Conservation (phyloP, 2,329 filamentous ascomycete species). For the Fusarium begoniae region DNA sequence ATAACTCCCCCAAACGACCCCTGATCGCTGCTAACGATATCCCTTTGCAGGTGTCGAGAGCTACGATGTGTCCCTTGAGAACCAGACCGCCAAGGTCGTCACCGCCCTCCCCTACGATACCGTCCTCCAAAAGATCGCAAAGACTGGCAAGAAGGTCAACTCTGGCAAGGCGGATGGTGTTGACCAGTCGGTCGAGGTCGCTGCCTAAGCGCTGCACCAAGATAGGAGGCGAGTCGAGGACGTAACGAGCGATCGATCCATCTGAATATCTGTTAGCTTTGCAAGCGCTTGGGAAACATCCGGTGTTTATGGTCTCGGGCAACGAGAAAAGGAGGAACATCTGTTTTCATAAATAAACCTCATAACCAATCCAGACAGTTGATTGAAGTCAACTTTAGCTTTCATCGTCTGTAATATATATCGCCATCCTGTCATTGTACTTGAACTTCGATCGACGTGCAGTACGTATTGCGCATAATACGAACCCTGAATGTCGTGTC, state of each 20-base stretch:
- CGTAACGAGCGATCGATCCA: conserved; percentile 1
- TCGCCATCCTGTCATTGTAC: neutral
- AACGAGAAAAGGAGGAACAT: conserved; percentile 24
- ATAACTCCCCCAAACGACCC: neutral
- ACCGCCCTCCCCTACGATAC: conserved; percentile 79
- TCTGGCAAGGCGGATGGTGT: conserved; percentile 76
- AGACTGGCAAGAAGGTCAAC: conserved; percentile 94
- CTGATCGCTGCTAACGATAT: conserved; percentile 14
- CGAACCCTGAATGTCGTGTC: neutral
- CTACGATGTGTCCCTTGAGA: conserved; percentile 88
- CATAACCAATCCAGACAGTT: conserved; percentile 17
- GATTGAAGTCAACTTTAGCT: neutral
- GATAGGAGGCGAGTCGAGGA: neutral
- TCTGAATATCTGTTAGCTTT: conserved; percentile 34
- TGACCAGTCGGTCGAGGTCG: conserved; percentile 59
- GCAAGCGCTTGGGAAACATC: conserved; percentile 26
- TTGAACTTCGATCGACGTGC: neutral
- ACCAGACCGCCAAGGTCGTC: conserved; percentile 81
- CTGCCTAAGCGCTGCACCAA: conserved; percentile 34
- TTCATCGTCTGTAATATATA: neutral
- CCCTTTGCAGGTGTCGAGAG: conserved; percentile 76
- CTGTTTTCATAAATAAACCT: conserved; percentile 23
- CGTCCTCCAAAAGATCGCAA: conserved; percentile 88
- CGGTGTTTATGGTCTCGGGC: conserved; percentile 30
- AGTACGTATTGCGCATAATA: neutral